Percentiles rank a stretch among this genome's conserved stretches.
Evolutionary conservation across 257 asterid genomes (phyloP).

Genomic region (Primulina tabacum): DNA sequence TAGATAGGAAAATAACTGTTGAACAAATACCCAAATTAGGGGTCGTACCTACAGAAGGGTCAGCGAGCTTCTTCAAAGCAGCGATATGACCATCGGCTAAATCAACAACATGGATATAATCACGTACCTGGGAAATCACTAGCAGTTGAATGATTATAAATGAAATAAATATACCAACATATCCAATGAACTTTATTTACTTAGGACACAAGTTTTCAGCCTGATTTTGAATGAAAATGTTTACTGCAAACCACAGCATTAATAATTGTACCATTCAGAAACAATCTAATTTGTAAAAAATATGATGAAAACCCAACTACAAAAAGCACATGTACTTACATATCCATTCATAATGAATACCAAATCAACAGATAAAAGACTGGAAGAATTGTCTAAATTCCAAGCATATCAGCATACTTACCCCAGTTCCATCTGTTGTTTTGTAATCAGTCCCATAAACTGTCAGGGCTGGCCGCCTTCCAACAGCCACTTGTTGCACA

Average conservation of each 20-base stretch:
- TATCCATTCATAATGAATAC: background rate
- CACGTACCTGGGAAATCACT: slow-evolving; percentile 23
- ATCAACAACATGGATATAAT: slow-evolving; percentile 29
- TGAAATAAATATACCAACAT: background rate
- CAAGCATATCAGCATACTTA: slow-evolving; percentile 26
- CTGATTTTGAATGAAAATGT: background rate
- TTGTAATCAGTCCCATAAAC: slow-evolving; percentile 80
- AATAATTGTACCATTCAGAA: background rate
- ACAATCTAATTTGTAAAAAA: background rate
- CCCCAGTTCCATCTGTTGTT: slow-evolving; percentile 96
- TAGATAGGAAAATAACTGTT: background rate
- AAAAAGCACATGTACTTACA: background rate
- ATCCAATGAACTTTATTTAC: background rate
- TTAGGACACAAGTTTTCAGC: background rate
- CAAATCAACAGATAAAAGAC: background rate
- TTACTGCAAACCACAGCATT: background rate
- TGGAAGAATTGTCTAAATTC: background rate
- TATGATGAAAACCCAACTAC: background rate
- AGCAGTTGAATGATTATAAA: background rate
- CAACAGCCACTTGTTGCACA: slow-evolving; percentile 98
- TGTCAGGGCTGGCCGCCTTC: slow-evolving; percentile 79
- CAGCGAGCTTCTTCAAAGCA: slow-evolving; percentile 26
- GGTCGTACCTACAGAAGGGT: slow-evolving; percentile 13
- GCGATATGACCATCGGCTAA: slow-evolving; percentile 32
- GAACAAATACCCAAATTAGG: background rate